Evolutionary conservation across 192 early-diverging fungal genomes (phyloP).

Genomic region (Gamsiella multidivaricata): DNA sequence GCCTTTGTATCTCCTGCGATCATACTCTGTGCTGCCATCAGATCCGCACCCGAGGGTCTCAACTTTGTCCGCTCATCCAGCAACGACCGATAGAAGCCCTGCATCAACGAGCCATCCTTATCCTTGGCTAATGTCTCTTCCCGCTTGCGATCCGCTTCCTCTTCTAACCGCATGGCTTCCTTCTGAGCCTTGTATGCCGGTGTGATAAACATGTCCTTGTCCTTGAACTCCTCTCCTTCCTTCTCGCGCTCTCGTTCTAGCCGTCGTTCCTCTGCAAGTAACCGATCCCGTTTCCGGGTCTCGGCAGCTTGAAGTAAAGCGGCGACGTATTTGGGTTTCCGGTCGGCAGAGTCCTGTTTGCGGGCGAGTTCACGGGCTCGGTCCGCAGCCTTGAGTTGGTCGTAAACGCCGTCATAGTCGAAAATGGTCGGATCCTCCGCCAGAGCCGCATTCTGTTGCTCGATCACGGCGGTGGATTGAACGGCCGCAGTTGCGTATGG

Average conservation of each 20-base stretch:
- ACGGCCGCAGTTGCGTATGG: slow-evolving; percentile 43
- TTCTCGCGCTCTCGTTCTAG: slow-evolving; percentile 75
- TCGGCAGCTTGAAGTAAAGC: slow-evolving; percentile 70
- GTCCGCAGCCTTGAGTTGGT: slow-evolving; percentile 73
- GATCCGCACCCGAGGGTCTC: slow-evolving; percentile 33
- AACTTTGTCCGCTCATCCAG: slow-evolving; percentile 63
- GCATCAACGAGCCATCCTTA: slow-evolving; percentile 61
- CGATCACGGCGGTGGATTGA: slow-evolving; percentile 34
- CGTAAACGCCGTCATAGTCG: slow-evolving; percentile 85
- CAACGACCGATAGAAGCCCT: slow-evolving; percentile 70
- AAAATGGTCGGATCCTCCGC: slow-evolving; percentile 77
- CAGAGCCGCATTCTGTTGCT: slow-evolving; percentile 70
- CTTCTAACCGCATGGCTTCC: slow-evolving; percentile 55
- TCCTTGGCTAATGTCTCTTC: slow-evolving; percentile 71
- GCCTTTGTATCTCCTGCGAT: no score
- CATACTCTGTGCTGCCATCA: no score
- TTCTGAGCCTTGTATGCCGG: slow-evolving; percentile 65
- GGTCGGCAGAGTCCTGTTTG: slow-evolving; percentile 53
- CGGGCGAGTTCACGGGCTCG: slow-evolving; percentile 58
- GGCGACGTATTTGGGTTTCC: slow-evolving; percentile 75
- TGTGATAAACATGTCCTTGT: slow-evolving; percentile 87
- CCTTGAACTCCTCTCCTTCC: slow-evolving; percentile 78
- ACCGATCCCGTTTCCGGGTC: slow-evolving; percentile 75
- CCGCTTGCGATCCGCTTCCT: slow-evolving; percentile 70
- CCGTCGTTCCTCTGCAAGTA: slow-evolving; percentile 74